Evolutionary conservation across 805 yeast species (phyloP), one percentile per base, ranked within the genome.

Genomic region (Ogataea nakhonphanomensis): DNA sequence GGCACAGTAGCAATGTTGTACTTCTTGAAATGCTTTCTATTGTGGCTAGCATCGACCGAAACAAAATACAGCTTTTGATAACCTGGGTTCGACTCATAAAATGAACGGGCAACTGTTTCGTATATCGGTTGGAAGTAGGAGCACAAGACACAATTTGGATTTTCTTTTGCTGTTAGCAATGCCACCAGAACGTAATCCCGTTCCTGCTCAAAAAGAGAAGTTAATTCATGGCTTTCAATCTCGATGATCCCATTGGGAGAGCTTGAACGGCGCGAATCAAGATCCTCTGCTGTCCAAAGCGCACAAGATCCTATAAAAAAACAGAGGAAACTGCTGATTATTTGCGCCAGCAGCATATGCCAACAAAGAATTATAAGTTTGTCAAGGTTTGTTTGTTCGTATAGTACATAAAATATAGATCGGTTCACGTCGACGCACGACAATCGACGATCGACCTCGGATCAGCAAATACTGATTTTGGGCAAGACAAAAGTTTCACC

Each of bases 1-100:
- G 95, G 93, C 3, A 81, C 76, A 2, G 76, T 64, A 3, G 60
- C 60, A 41, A 84, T 53, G 3, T 63, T 57, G 37, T 80, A 50
- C 8, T 62, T 58, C 20, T 62, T 55, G 44, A 76, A 73, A 17
- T 73, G 51, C 3, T 57, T 52, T 8, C 61, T 44, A 49, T 79
- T 79, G 2, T 64, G 55, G 2, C 54, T 48, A 36, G 78, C 71
- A 44, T 83, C 90, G 9, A 76, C 72, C 30, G 66, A 61, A 26
- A 69, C 64, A 54, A 81, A 72, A 53, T 69, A 67, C 10, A 77
- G 59, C 24, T 64, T 57, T 44, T 66, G 51, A 17, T 68, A 55
- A 5, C 59, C 57, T 1, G 73, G 67, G 45, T 74, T 66, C 44
- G 79, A 75, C 5, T 51, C 39, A 29, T 61, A 53, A 59, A 78